These are phyloP conservation scores for Musa acuminata DNA, from an alignment of 176 grass and related monocot genomes.

Conservation along the genomic window DNA sequence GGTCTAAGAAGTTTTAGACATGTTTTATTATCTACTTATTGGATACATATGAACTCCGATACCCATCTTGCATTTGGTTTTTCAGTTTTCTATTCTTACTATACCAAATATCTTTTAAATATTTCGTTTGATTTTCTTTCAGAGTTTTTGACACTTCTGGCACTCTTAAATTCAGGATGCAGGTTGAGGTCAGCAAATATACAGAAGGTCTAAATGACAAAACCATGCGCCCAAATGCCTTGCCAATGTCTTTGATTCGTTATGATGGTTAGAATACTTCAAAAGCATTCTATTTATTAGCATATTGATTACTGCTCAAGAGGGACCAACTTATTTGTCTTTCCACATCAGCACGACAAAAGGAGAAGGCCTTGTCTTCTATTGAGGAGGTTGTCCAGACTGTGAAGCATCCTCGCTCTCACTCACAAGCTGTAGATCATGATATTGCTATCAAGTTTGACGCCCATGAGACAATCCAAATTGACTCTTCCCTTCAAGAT, in stretches of 20 bases:
- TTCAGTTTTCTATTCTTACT: background rate
- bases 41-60: background rate
- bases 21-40: background rate
- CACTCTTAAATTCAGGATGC: slow-evolving; percentile 51
- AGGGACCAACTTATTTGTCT: background rate
- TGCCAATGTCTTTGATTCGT: slow-evolving; percentile 91
- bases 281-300: background rate
- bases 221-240: slow-evolving; percentile 72
- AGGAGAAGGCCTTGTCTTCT: slow-evolving; percentile 83
- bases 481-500: slow-evolving; percentile 27
- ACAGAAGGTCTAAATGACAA: slow-evolving; percentile 92
- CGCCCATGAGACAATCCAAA: slow-evolving; percentile 29
- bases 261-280: slow-evolving; percentile 60
- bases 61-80: too few species aligned
- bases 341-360: slow-evolving; percentile 53
- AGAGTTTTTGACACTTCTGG: background rate
- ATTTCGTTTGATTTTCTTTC: background rate
- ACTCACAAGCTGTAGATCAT: slow-evolving; percentile 25
- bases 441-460: slow-evolving; percentile 25
- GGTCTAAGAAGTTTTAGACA: background rate
- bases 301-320: background rate
- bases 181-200: slow-evolving; percentile 99
- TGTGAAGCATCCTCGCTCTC: slow-evolving; percentile 53
- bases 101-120: background rate
- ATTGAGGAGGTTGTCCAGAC: slow-evolving; percentile 88